Evolutionary conservation across 192 early-diverging fungal genomes (phyloP).

Genomic region (Linnemannia zychae): DNA sequence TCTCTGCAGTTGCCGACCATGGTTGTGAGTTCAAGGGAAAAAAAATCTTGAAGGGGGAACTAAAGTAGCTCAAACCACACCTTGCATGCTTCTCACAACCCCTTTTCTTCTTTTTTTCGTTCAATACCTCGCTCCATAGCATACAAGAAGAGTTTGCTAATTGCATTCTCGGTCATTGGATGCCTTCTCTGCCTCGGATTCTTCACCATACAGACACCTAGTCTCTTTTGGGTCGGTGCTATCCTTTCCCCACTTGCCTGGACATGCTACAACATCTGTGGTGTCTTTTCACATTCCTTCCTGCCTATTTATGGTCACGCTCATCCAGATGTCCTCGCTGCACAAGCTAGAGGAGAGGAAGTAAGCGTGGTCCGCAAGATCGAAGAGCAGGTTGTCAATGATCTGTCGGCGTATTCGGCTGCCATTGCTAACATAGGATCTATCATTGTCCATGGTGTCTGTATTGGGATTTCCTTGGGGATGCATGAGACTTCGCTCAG

Average conservation of each 20-base stretch:
- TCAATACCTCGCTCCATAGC: background rate
- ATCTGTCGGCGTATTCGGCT: constrained; percentile 35
- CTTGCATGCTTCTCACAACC: background rate
- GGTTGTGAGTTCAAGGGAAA: constrained; percentile 19
- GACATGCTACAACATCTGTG: constrained; percentile 34
- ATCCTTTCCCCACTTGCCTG: constrained; percentile 28
- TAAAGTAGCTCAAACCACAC: background rate
- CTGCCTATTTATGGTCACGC: constrained; percentile 46
- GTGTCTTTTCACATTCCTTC: constrained; percentile 56
- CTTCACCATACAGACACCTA: constrained; percentile 13
- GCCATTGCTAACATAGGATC: constrained; percentile 10
- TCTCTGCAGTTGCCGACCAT: constrained; percentile 57
- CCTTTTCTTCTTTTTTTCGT: background rate
- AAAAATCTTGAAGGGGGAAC: background rate
- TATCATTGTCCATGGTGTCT: constrained; percentile 13
- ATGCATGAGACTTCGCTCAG: constrained; percentile 15
- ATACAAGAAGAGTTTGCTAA: constrained; percentile 43
- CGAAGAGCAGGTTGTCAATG: constrained; percentile 22
- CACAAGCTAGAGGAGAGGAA: background rate
- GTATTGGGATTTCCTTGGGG: constrained; percentile 12
- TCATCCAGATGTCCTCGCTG: constrained; percentile 33
- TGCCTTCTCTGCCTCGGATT: constrained; percentile 25
- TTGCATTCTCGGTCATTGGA: constrained; percentile 34
- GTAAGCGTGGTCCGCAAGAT: background rate
- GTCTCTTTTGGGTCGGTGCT: constrained; percentile 33